Conservation (phyloP, 805 yeast species). For the Yarrowia sp. region DNA sequence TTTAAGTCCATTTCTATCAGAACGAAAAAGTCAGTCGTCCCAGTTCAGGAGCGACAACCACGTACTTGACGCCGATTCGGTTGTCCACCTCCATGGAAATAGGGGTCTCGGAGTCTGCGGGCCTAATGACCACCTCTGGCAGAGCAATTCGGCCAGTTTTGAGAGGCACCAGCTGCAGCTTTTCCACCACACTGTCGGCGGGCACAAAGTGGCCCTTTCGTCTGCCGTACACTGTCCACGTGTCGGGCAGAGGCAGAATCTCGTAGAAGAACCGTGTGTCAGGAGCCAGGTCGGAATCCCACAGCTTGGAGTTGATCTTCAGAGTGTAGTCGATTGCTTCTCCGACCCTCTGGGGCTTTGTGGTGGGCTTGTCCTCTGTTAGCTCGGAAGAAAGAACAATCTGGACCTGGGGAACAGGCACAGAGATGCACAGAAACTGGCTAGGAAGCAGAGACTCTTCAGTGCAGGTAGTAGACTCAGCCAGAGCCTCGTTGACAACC, state of each 20-base stretch:
- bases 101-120: conserved; percentile 33
- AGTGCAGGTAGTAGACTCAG: background rate
- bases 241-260: conserved; percentile 54
- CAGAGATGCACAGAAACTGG: conserved; percentile 1
- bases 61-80: conserved; percentile 64
- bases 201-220: conserved; percentile 52
- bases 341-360: background rate
- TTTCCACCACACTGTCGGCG: conserved; percentile 30
- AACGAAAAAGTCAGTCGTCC: conserved; percentile 62
- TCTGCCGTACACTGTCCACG: conserved; percentile 79
- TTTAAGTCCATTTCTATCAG: conserved; percentile 35
- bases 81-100: conserved; percentile 57
- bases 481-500: conserved; percentile 5
- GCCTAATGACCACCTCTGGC: conserved; percentile 57
- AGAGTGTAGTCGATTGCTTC: conserved; percentile 9
- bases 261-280: conserved; percentile 46
- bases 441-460: background rate
- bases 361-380: conserved; percentile 13
- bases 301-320: conserved; percentile 27
- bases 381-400: conserved; percentile 19
- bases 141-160: conserved; percentile 68
- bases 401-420: conserved; percentile 27
- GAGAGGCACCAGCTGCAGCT: conserved; percentile 57
- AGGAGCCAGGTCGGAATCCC: conserved; percentile 11
- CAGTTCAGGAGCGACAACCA: conserved; percentile 68